phyloP scores from a whole-genome alignment of 163 green algal genomes.

The Trebouxia gelatinosa region DNA sequence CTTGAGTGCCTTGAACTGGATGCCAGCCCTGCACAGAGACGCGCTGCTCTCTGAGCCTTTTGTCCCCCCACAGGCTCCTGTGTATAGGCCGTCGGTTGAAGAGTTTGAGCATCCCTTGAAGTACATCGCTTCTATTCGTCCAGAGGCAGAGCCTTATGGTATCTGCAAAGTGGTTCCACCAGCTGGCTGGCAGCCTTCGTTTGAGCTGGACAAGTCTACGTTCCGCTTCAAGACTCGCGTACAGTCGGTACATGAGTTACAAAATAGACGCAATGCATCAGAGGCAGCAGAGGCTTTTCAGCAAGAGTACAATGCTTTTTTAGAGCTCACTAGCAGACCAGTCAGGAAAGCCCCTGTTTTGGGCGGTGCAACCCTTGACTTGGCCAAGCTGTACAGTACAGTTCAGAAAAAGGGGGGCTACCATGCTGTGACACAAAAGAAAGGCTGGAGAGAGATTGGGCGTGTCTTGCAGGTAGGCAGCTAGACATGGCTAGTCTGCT shows the following conservation, averaged over 20 bases:
- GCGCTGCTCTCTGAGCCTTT: neutral
- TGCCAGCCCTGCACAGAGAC: no score
- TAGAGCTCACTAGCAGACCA: slow-evolving; percentile 44
- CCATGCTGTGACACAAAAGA: slow-evolving; percentile 63
- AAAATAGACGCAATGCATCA: slow-evolving; percentile 31
- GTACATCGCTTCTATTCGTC: slow-evolving; percentile 48
- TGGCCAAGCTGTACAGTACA: slow-evolving; percentile 64
- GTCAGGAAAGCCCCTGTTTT: slow-evolving; percentile 60
- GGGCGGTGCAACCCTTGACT: slow-evolving; percentile 70
- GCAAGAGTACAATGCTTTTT: slow-evolving; percentile 48
- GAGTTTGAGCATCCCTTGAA: slow-evolving; percentile 53
- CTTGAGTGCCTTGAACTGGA: no score
- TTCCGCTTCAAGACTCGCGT: slow-evolving; percentile 58
- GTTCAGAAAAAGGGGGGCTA: slow-evolving; percentile 74
- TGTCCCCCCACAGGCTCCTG: slow-evolving; percentile 39
- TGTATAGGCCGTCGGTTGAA: slow-evolving; percentile 44
- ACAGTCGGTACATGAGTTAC: slow-evolving; percentile 66
- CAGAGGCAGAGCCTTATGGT: slow-evolving; percentile 38
- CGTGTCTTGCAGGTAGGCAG: slow-evolving; percentile 61
- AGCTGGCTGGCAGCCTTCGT: slow-evolving; percentile 39
- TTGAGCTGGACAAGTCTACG: slow-evolving; percentile 39
- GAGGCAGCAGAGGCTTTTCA: slow-evolving; percentile 46
- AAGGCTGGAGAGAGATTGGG: slow-evolving; percentile 76
- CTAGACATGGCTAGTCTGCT: neutral
- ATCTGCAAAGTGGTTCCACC: slow-evolving; percentile 61